A percentile compares a stretch with the other conserved stretches of the same genome.
Evolutionary conservation across 2,329 filamentous ascomycete genomes (phyloP).

Genomic region (Trichoderma gracile): DNA sequence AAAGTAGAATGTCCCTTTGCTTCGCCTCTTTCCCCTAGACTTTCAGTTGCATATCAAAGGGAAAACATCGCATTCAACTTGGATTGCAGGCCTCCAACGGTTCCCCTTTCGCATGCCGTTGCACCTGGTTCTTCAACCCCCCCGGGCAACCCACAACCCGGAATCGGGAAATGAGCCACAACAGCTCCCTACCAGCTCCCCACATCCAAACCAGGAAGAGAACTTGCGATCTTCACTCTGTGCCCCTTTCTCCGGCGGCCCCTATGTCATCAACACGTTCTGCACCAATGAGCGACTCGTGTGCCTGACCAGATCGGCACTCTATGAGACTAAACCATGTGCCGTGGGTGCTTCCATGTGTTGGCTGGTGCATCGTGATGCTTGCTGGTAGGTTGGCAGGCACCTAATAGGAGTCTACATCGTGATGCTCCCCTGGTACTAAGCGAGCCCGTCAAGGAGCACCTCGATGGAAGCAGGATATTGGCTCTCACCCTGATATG

Average conservation of each 20-base stretch:
- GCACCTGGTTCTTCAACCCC: background rate
- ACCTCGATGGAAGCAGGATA: background rate
- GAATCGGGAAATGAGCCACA: slow-evolving; percentile 1
- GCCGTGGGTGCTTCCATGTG: background rate
- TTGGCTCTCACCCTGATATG: background rate
- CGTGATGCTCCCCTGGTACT: background rate
- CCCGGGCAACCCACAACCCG: background rate
- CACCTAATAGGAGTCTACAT: background rate
- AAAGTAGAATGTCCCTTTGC: too few species aligned
- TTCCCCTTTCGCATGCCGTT: background rate
- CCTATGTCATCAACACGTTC: slow-evolving; percentile 1
- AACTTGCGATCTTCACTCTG: slow-evolving; percentile 15
- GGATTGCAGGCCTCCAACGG: background rate
- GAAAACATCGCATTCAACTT: too few species aligned
- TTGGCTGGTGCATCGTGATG: background rate
- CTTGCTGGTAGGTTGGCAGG: background rate
- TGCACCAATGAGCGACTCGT: background rate
- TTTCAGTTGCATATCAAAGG: background rate
- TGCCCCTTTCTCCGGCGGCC: background rate
- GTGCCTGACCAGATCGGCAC: slow-evolving; percentile 16
- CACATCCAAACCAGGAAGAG: background rate
- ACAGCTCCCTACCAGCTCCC: background rate
- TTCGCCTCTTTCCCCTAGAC: background rate
- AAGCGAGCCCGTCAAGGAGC: slow-evolving; percentile 11
- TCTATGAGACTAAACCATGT: slow-evolving; percentile 14